Evolutionary conservation across 495 filamentous ascomycete genomes (phyloP).

Genomic region (Penicillium waksmanii): DNA sequence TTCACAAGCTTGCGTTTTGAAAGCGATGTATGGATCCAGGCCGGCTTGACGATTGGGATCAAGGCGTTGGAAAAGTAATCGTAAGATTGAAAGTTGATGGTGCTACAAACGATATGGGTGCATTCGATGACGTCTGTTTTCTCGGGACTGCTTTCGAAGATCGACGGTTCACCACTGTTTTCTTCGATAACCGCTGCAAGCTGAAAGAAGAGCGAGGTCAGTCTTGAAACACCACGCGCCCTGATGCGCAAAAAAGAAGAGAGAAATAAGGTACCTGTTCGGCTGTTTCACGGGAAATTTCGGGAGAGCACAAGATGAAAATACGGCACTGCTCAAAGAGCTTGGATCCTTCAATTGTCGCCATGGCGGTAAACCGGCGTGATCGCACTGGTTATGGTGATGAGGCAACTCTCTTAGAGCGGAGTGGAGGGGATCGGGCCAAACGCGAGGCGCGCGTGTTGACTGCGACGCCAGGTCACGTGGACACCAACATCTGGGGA

Average conservation of each 20-base stretch:
- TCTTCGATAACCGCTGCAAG: conserved; percentile 46
- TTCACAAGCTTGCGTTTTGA: conserved; percentile 71
- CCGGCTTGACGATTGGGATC: conserved; percentile 81
- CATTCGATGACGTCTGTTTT: conserved; percentile 59
- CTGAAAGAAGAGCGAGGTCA: conserved; percentile 20
- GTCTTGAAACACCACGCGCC: conserved; percentile 7
- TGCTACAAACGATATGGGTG: conserved; percentile 83
- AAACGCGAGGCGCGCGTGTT: conserved; percentile 17
- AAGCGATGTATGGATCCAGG: conserved; percentile 75
- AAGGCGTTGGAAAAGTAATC: conserved; percentile 67
- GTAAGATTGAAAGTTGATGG: conserved; percentile 88
- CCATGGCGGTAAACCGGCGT: conserved; percentile 31
- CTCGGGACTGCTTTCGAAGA: conserved; percentile 46
- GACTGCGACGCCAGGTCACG: conserved; percentile 20
- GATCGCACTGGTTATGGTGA: conserved; percentile 1
- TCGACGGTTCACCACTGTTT: conserved; percentile 57
- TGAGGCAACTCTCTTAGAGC: background rate
- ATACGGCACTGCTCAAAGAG: conserved; percentile 50
- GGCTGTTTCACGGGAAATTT: conserved; percentile 48
- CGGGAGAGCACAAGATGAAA: conserved; percentile 50
- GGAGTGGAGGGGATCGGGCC: too few species aligned
- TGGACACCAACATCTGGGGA: background rate
- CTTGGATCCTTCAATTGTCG: conserved; percentile 31
- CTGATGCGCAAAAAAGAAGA: conserved; percentile 3
- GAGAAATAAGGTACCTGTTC: conserved; percentile 39